phyloP scores from a whole-genome alignment of 2,329 filamentous ascomycete genomes.

The Aureobasidium subglaciale region DNA sequence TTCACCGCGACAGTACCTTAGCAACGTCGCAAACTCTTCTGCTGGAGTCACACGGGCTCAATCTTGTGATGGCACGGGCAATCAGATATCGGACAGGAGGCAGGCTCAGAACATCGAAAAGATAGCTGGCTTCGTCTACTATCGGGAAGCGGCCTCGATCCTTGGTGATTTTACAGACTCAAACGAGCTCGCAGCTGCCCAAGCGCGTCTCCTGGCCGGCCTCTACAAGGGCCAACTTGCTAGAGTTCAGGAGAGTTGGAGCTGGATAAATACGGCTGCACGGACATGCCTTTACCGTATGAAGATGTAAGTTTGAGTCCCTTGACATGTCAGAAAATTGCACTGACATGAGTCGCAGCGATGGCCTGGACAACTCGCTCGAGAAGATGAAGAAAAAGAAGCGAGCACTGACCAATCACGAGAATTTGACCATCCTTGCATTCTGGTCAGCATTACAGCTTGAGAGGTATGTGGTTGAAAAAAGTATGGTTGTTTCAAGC shows the following conservation, averaged over 20 bases:
- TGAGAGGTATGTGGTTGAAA: conserved; percentile 58
- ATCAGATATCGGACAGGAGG: conserved; percentile 14
- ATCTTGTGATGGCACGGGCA: conserved; percentile 25
- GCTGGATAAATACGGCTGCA: conserved; percentile 45
- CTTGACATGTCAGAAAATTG: background rate
- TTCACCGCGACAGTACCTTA: conserved; percentile 31
- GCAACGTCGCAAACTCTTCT: background rate
- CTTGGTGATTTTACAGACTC: conserved; percentile 73
- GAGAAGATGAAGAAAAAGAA: conserved; percentile 13
- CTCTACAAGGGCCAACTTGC: conserved; percentile 85
- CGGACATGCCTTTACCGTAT: conserved; percentile 17
- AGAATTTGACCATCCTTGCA: conserved; percentile 50
- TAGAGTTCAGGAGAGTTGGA: conserved; percentile 78
- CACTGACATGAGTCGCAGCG: background rate
- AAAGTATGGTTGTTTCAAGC: background rate
- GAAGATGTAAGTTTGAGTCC: conserved; percentile 8
- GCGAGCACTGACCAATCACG: conserved; percentile 20
- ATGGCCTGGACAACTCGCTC: background rate
- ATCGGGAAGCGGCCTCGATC: conserved; percentile 78
- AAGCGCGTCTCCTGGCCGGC: conserved; percentile 75
- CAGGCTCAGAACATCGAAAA: conserved; percentile 54
- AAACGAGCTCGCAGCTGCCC: conserved; percentile 74
- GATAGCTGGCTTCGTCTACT: conserved; percentile 85
- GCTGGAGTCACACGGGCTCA: conserved; percentile 19
- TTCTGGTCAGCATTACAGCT: conserved; percentile 94